Base-by-base conservation (phyloP, 75 land plant species). In the Pinus tabuliformis region DNA sequence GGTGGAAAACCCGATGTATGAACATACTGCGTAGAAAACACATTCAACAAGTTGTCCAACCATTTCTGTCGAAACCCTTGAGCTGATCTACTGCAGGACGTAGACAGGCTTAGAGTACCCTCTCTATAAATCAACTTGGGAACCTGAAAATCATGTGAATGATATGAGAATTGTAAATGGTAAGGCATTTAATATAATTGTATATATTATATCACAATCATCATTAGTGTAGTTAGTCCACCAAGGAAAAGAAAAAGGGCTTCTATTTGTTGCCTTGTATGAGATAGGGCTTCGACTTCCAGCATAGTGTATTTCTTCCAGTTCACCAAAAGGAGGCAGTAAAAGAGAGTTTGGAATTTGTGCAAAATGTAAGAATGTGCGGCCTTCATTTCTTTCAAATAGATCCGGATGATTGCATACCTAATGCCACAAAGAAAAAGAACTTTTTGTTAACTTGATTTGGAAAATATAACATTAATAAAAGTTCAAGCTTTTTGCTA, bases 341-440 rank as follows among this genome's bases (percentile, higher is more conserved):
- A 86, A 81, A 74, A 91, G 93, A 71, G 95, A 71, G 75, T 89
- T 82, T 70, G 89, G 89, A 56, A 89, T 81, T 14, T 83, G 80
- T 37, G 89, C 90, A 83, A 97, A 97, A 79, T 91, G 83, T 16
- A 94, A 75, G 62, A 84, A 97, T 54, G 98, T 78, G 63, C 83
- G 90, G 39, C 99, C 99, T 76, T 97, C 99, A 85, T 91, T 97
- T 21, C 99, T 87, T 73, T 97, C 99, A 86, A 97, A 97, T 73
- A 97, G 78, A 81, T 97, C 99, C 65, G 99, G 99, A 85, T 97
- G 99, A 77, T 94, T 97, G 83, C 99, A 97, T 21, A 97, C 99
- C 99, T 45, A 45, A 45, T 45, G 49, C 49, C 49, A 45, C 49
- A 45, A 45, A 45, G 49, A 45, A 6, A 8, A 6, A 45, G 1